Evolutionary conservation across 768 basidiomycete species (phyloP).

Genomic region (Tephrocybe sp.): DNA sequence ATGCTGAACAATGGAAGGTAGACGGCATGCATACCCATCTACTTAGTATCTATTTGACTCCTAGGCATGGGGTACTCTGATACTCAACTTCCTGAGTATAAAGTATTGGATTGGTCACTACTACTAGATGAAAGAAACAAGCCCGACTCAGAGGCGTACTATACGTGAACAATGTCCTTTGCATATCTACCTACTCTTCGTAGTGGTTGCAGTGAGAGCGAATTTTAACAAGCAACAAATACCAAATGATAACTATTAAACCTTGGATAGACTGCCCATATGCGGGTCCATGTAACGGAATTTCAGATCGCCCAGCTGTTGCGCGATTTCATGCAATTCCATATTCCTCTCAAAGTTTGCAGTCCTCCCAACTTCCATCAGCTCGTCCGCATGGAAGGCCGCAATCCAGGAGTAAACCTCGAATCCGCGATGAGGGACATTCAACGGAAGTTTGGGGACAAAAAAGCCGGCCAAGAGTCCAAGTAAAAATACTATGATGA

Average conservation of each 20-base stretch:
- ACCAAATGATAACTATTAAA: not conserved
- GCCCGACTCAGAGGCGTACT: too few species aligned
- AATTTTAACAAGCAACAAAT: too few species aligned
- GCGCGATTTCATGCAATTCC: constrained; percentile 26
- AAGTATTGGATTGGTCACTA: too few species aligned
- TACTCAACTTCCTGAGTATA: too few species aligned
- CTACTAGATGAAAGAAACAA: too few species aligned
- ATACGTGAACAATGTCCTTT: too few species aligned
- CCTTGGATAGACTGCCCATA: not conserved
- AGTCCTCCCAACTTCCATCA: constrained; percentile 19
- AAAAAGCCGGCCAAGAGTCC: constrained; percentile 29
- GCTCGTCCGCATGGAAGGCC: constrained; percentile 26
- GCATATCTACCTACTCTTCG: too few species aligned
- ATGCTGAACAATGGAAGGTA: not conserved
- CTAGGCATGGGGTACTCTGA: too few species aligned
- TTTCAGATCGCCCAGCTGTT: constrained; percentile 24
- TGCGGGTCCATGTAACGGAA: constrained; percentile 20
- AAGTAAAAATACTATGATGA: constrained; percentile 23
- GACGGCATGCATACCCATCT: not conserved
- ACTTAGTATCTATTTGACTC: too few species aligned
- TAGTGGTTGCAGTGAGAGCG: too few species aligned
- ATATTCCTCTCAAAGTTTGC: constrained; percentile 22
- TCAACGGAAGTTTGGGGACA: constrained; percentile 25
- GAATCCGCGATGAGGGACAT: constrained; percentile 28
- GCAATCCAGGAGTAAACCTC: constrained; percentile 29